Evolutionary conservation across 306 rosid species (phyloP).

Genomic region (Argentina anserina): DNA sequence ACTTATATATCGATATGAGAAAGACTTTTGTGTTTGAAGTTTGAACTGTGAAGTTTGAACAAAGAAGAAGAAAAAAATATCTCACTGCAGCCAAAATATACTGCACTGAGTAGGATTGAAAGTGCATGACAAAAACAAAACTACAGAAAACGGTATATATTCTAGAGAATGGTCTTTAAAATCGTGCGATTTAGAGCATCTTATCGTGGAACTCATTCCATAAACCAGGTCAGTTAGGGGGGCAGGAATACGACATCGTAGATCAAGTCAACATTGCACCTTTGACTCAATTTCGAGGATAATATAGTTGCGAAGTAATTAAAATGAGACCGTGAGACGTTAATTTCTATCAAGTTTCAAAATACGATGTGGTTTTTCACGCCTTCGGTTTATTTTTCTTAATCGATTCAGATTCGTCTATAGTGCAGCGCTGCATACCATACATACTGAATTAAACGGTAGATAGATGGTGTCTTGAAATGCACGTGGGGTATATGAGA

Average conservation of each 20-base stretch:
- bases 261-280: not conserved
- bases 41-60: not conserved
- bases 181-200: not conserved
- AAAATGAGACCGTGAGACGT: too few species aligned
- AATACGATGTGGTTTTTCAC: too few species aligned
- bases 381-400: too few species aligned
- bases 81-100: not conserved
- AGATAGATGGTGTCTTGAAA: too few species aligned
- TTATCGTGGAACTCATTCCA: not conserved
- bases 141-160: not conserved
- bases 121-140: not conserved
- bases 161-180: not conserved
- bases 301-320: too few species aligned
- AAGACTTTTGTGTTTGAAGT: constrained; percentile 4
- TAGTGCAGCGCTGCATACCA: too few species aligned
- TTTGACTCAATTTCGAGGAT: too few species aligned
- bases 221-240: not conserved
- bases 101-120: not conserved
- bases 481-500: too few species aligned
- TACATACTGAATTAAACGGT: too few species aligned
- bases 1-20: not conserved
- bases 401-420: too few species aligned
- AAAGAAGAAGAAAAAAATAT: not conserved
- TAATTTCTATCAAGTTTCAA: not conserved
- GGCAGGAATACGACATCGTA: not conserved